phyloP scores from a whole-genome alignment of 805 yeast genomes.

The Saturnispora saitoi region DNA sequence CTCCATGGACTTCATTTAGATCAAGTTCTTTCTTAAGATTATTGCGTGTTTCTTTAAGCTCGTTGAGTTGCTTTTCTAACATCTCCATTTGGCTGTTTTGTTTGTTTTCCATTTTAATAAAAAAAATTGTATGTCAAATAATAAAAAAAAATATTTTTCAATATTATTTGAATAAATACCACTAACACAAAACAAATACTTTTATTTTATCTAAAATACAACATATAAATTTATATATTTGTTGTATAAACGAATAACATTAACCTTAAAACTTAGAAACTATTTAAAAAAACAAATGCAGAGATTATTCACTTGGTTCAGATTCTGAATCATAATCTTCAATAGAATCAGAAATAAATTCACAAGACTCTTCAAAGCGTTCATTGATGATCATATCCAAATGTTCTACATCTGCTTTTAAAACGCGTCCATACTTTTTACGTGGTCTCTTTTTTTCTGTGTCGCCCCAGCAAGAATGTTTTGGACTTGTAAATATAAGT shows the following conservation, averaged over 20 bases:
- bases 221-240: neutral
- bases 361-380: conserved; percentile 77
- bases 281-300: neutral
- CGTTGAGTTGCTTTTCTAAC: neutral
- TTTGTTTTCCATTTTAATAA: neutral
- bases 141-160: neutral
- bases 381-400: conserved; percentile 71
- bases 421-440: conserved; percentile 83
- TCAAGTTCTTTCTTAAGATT: neutral
- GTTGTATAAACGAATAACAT: neutral
- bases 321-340: conserved; percentile 52
- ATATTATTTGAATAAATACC: neutral
- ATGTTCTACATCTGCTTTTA: conserved; percentile 65
- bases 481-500: conserved; percentile 64
- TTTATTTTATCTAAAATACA: neutral
- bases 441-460: conserved; percentile 59
- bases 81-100: neutral
- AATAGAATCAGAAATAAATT: conserved; percentile 70
- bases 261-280: neutral
- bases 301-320: conserved; percentile 8
- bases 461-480: conserved; percentile 74
- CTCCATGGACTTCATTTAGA: neutral
- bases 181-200: neutral
- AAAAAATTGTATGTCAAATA: neutral
- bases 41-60: neutral